Percentiles rank a stretch among this genome's conserved stretches.
These are phyloP conservation scores for Moniliophthora roreri DNA, from an alignment of 1,284 basidiomycete species.

Conservation along the genomic window DNA sequence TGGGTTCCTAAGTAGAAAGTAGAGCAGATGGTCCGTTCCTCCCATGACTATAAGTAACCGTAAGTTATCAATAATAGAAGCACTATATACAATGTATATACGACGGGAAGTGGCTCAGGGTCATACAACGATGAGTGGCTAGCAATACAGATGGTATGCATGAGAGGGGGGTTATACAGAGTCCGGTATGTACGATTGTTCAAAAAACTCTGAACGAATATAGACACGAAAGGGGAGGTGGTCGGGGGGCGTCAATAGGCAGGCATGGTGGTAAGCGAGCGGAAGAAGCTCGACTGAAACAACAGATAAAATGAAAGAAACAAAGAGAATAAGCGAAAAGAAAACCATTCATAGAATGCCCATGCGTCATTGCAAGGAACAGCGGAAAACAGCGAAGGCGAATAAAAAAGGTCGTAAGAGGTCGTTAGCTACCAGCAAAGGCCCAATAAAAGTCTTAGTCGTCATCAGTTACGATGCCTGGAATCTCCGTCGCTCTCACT, in stretches of 20 bases:
- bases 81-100: neutral
- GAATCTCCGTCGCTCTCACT: constrained; percentile 63
- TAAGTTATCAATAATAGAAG: neutral
- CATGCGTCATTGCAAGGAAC: neutral
- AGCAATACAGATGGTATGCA: neutral
- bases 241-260: constrained; percentile 8
- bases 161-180: neutral
- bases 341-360: neutral
- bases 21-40: neutral
- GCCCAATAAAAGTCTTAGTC: constrained; percentile 4
- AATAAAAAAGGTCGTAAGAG: constrained; percentile 2
- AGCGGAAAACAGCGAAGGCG: neutral
- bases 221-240: constrained; percentile 9
- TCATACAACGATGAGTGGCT: neutral
- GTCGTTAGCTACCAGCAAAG: constrained; percentile 9
- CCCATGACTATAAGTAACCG: too few relatives aligned
- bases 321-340: constrained; percentile 10
- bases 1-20: neutral
- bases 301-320: constrained; percentile 19
- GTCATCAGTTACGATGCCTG: constrained; percentile 42
- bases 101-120: too few relatives aligned
- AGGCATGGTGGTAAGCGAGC: constrained; percentile 9
- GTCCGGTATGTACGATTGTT: constrained; percentile 2
- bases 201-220: constrained; percentile 11
- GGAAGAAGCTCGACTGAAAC: constrained; percentile 13